Evolutionary conservation across 2,329 filamentous ascomycete species (phyloP).

Genomic region (Monosporascus sp.): DNA sequence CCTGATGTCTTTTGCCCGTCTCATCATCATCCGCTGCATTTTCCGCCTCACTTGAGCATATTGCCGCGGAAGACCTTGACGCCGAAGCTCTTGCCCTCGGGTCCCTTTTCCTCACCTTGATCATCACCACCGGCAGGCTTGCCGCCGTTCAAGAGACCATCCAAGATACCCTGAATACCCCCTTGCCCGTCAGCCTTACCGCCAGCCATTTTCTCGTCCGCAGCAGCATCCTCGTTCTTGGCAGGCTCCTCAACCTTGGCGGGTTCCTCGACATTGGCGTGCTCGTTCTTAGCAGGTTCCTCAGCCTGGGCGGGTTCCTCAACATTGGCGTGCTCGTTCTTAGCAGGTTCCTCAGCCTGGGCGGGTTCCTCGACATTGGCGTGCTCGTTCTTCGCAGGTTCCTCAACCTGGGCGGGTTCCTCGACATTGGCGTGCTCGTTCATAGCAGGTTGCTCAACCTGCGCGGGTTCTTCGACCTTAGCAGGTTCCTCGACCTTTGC

Average conservation of each 20-base stretch:
- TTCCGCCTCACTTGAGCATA: too few relatives aligned
- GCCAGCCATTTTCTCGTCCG: not conserved
- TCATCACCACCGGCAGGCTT: not conserved
- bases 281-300: constrained; percentile 2
- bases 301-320: not conserved
- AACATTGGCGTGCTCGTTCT: too few relatives aligned
- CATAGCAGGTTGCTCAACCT: constrained; percentile 5
- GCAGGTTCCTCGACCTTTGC: constrained; percentile 4
- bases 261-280: not conserved
- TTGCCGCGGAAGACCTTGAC: too few relatives aligned
- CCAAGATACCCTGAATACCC: too few relatives aligned
- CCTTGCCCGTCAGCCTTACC: not conserved
- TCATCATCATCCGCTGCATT: too few relatives aligned
- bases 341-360: not conserved
- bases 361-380: not conserved
- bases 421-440: not conserved
- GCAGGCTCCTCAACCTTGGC: not conserved
- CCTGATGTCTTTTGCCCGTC: too few relatives aligned
- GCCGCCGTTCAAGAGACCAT: too few relatives aligned
- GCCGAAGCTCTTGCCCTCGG: too few relatives aligned
- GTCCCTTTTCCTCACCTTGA: too few relatives aligned
- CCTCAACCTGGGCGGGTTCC: constrained; percentile 1
- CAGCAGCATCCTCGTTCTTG: not conserved
- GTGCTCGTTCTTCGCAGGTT: not conserved
- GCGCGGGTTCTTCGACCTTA: not conserved